Conservation (phyloP, 768 basidiomycete genomes). For the Suillus subalutaceus region DNA sequence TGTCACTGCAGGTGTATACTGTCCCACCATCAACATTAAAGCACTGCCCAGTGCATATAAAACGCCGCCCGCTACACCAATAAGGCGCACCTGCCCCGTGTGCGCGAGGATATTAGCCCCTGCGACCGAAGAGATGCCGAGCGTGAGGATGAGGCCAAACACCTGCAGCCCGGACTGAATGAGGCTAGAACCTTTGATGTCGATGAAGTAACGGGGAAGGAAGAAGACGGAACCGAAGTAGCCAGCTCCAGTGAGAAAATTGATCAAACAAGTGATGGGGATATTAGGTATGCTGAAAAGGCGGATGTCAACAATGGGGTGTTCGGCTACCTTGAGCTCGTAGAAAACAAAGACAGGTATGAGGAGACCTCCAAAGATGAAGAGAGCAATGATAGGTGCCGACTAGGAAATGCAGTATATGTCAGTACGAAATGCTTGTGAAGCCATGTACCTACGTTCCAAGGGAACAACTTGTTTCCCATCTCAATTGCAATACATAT, state of each 20-base stretch:
- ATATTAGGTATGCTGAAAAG: constrained; percentile 38
- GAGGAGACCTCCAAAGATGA: constrained; percentile 33
- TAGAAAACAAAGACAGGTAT: constrained; percentile 38
- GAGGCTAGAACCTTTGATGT: constrained; percentile 35
- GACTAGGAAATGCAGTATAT: constrained; percentile 23
- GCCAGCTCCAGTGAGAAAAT: constrained; percentile 41
- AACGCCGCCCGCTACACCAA: constrained; percentile 33
- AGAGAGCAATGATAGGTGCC: constrained; percentile 29
- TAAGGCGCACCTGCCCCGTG: constrained; percentile 34
- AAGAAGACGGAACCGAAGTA: constrained; percentile 42
- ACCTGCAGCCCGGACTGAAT: constrained; percentile 38
- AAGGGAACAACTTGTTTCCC: constrained; percentile 40
- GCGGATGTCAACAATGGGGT: constrained; percentile 37
- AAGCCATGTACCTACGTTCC: constrained; percentile 28
- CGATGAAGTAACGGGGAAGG: constrained; percentile 42
- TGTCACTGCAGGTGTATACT: constrained; percentile 28
- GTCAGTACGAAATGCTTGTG: neutral
- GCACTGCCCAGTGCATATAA: constrained; percentile 37
- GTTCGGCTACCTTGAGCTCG: constrained; percentile 35
- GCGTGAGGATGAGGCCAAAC: constrained; percentile 36
- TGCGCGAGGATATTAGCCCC: constrained; percentile 37
- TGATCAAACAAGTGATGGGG: constrained; percentile 38
- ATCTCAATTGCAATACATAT: constrained; percentile 41
- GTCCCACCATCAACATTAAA: constrained; percentile 36
- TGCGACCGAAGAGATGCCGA: constrained; percentile 37